These are phyloP conservation scores for Trichocladium uniseriatum DNA, from an alignment of 495 filamentous ascomycete species.

Conservation along the genomic window DNA sequence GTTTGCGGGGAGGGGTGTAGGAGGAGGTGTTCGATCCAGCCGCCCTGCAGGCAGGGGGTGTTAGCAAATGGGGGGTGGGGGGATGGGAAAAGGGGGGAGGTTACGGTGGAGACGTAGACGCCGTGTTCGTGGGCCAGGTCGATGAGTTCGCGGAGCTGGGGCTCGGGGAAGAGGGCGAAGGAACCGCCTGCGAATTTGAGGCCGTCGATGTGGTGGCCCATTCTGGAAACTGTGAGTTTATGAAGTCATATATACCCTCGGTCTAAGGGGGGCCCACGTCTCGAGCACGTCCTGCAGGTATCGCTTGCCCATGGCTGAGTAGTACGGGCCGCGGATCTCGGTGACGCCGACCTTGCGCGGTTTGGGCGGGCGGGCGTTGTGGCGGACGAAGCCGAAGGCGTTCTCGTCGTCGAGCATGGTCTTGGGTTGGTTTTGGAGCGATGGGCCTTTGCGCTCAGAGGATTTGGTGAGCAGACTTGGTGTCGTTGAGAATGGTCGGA, in stretches of 20 bases:
- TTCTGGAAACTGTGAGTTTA: no score
- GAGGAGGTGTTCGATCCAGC: conserved; percentile 49
- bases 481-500: background rate
- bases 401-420: conserved; percentile 42
- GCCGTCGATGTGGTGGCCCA: conserved; percentile 48
- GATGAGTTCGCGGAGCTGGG: conserved; percentile 39
- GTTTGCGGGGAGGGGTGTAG: conserved; percentile 34
- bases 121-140: conserved; percentile 45
- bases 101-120: conserved; percentile 44
- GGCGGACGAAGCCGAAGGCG: conserved; percentile 45
- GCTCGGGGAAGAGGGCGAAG: conserved; percentile 45
- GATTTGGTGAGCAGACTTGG: background rate
- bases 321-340: conserved; percentile 50
- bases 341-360: conserved; percentile 44
- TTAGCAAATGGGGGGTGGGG: background rate
- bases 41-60: conserved; percentile 24
- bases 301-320: conserved; percentile 45
- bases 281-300: conserved; percentile 46
- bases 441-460: background rate
- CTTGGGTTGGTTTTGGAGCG: conserved; percentile 4
- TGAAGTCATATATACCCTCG: no score
- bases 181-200: conserved; percentile 52
- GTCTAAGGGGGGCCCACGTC: no score
- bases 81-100: background rate
- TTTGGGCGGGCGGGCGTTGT: conserved; percentile 43